Evolutionary conservation across 305 asterid genomes (phyloP).

Genomic region (Coffea humblotiana): DNA sequence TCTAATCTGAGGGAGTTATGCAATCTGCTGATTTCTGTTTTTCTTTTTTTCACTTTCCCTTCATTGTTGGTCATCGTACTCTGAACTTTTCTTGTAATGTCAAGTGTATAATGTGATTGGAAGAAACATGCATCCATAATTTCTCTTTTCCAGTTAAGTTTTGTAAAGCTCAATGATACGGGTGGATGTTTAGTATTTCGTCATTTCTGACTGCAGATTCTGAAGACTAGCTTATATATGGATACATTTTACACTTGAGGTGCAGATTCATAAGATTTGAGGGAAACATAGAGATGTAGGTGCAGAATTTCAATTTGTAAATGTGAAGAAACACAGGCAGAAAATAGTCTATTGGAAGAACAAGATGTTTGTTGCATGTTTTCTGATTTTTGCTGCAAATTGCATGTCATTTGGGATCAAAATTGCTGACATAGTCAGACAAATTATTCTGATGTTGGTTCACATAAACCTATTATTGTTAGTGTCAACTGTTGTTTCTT

Average conservation of each 20-base stretch:
- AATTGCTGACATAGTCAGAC: not conserved
- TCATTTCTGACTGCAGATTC: not conserved
- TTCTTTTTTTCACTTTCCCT: not conserved
- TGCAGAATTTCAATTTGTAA: not conserved
- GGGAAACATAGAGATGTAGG: not conserved
- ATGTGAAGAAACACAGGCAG: not conserved
- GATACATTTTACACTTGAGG: too few species aligned
- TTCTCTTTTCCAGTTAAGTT: not conserved
- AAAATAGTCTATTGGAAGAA: not conserved
- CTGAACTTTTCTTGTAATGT: not conserved
- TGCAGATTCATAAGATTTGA: not conserved
- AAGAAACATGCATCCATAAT: not conserved
- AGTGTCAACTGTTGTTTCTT: not conserved
- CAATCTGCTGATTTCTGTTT: not conserved
- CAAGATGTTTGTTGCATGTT: not conserved
- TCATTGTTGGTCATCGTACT: not conserved
- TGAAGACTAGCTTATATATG: not conserved
- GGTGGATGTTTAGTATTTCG: not conserved
- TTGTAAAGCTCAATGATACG: not conserved
- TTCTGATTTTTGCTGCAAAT: not conserved
- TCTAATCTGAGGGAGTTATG: slow-evolving; percentile 8
- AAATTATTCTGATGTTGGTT: not conserved
- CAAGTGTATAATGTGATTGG: not conserved
- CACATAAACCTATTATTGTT: not conserved
- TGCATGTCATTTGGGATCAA: not conserved